Evolutionary conservation across 768 basidiomycete genomes (phyloP).

Genomic region (Auricularia heimuer): DNA sequence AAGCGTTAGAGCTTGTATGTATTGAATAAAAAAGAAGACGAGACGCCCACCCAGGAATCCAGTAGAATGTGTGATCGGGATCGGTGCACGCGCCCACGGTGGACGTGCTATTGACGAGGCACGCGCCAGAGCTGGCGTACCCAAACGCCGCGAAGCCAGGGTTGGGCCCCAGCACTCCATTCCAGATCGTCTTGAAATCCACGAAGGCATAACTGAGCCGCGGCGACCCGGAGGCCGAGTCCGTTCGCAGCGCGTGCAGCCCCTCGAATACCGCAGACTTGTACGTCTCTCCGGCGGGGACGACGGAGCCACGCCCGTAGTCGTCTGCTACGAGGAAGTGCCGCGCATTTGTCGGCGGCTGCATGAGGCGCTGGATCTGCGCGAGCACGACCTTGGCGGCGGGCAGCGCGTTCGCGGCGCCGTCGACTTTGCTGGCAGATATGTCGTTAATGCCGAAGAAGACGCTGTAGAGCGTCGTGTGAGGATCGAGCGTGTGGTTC

Average conservation of each 20-base stretch:
- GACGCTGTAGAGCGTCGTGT: conserved; percentile 38
- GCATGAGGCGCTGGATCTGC: conserved; percentile 37
- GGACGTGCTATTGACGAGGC: conserved; percentile 14
- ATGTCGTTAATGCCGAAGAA: conserved; percentile 49
- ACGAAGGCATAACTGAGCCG: conserved; percentile 34
- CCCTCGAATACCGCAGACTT: conserved; percentile 37
- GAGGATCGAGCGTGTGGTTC: conserved; percentile 32
- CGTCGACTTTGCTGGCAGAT: conserved; percentile 1
- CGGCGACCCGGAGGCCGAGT: conserved; percentile 12
- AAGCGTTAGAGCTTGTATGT: too few species aligned
- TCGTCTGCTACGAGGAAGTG: conserved; percentile 39
- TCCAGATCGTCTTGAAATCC: conserved; percentile 41
- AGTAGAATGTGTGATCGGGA: conserved; percentile 41
- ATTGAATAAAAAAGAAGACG: not conserved
- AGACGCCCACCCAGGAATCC: conserved; percentile 33
- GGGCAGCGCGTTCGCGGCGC: conserved; percentile 4
- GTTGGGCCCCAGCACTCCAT: conserved; percentile 29
- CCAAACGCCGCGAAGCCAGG: conserved; percentile 42
- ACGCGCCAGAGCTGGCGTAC: conserved; percentile 32
- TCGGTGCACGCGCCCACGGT: conserved; percentile 16
- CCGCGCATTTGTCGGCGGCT: conserved; percentile 40
- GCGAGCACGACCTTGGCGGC: conserved; percentile 24
- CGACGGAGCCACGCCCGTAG: conserved; percentile 37
- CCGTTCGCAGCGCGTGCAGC: conserved; percentile 23
- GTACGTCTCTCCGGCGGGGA: conserved; percentile 35